A percentile compares a stretch with the other conserved stretches of the same genome.
Conservation (phyloP, 371 early-diverging fungal species). For the Actinomucor elegans region DNA sequence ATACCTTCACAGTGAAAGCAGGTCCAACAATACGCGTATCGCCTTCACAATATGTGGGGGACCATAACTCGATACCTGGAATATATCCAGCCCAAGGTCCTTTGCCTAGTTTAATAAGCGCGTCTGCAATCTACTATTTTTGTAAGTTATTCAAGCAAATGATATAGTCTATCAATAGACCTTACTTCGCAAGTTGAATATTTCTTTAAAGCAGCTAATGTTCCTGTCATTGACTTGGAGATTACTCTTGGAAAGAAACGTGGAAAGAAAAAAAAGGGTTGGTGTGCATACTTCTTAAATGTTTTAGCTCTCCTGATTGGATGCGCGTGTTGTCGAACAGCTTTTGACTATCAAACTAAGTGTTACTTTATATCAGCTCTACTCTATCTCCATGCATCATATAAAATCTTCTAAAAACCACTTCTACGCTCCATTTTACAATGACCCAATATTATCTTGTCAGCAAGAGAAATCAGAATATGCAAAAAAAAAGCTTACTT, state of each 20-base stretch:
- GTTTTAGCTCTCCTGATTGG: too few relatives aligned
- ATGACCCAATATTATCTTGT: too few relatives aligned
- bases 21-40: constrained; percentile 68
- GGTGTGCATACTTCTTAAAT: too few relatives aligned
- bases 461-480: too few relatives aligned
- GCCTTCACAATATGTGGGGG: constrained; percentile 61
- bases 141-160: too few relatives aligned
- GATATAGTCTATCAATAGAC: not conserved
- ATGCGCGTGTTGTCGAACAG: too few relatives aligned
- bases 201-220: constrained; percentile 20
- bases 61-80: constrained; percentile 66
- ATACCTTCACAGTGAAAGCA: constrained; percentile 75
- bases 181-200: constrained; percentile 43
- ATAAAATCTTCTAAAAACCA: too few relatives aligned
- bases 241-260: not conserved
- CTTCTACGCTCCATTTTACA: too few relatives aligned
- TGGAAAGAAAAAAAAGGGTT: not conserved
- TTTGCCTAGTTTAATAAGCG: constrained; percentile 63
- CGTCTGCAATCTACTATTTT: constrained; percentile 71
- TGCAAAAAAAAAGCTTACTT: too few relatives aligned
- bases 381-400: too few relatives aligned
- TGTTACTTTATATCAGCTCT: too few relatives aligned
- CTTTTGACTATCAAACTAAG: too few relatives aligned
- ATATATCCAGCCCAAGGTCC: constrained; percentile 63
- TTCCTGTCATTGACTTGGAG: not conserved